phyloP scores from a whole-genome alignment of 1,284 basidiomycete species.

The Naganishia sp. region DNA sequence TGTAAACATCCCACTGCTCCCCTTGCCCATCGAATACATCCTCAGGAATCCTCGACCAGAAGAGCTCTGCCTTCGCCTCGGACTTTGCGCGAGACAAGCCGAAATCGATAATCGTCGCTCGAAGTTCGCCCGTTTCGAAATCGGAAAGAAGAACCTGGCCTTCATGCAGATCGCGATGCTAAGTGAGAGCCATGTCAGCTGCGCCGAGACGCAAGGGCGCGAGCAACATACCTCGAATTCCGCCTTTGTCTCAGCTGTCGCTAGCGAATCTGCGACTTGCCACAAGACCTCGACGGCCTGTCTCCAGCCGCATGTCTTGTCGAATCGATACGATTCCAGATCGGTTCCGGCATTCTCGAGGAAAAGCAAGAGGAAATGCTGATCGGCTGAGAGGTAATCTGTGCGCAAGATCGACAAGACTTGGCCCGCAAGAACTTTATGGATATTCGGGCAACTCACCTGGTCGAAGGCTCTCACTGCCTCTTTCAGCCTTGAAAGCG shows the following conservation, averaged over 20 bases:
- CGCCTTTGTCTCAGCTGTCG: slow-evolving; percentile 72
- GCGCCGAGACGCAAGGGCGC: too few relatives aligned
- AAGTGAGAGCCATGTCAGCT: not conserved
- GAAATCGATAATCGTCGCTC: slow-evolving; percentile 87
- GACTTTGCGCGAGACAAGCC: slow-evolving; percentile 79
- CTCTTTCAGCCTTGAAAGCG: slow-evolving; percentile 67
- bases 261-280: slow-evolving; percentile 78
- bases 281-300: slow-evolving; percentile 86
- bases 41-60: slow-evolving; percentile 60
- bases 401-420: not conserved
- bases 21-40: slow-evolving; percentile 81
- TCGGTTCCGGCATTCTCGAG: slow-evolving; percentile 86
- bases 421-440: not conserved
- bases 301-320: slow-evolving; percentile 65
- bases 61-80: slow-evolving; percentile 16
- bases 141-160: slow-evolving; percentile 83
- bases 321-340: slow-evolving; percentile 76
- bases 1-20: slow-evolving; percentile 92
- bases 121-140: slow-evolving; percentile 61
- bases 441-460: slow-evolving; percentile 57
- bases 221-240: slow-evolving; percentile 75
- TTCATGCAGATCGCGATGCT: slow-evolving; percentile 98
- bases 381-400: slow-evolving; percentile 73
- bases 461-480: slow-evolving; percentile 82
- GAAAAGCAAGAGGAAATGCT: slow-evolving; percentile 83